These are phyloP conservation scores for Gossypium schwendimanii DNA, from an alignment of 441 rosid genomes.

Conservation along the genomic window DNA sequence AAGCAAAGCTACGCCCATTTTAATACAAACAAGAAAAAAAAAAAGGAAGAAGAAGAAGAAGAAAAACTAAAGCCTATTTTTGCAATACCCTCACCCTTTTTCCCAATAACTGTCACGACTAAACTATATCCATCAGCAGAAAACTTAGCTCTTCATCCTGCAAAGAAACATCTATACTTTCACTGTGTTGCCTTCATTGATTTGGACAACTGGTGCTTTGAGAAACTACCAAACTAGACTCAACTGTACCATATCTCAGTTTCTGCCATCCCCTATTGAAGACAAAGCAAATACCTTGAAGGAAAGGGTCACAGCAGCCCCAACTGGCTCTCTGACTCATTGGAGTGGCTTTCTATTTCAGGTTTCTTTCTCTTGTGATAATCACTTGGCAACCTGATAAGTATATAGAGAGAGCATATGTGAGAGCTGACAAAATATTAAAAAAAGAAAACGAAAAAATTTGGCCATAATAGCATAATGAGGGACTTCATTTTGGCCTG, in stretches of 20 bases:
- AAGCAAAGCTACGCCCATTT: background rate
- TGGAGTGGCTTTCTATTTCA: conserved; percentile 42
- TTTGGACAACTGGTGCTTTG: conserved; percentile 7
- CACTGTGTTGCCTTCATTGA: background rate
- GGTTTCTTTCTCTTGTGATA: conserved; percentile 44
- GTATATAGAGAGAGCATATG: background rate
- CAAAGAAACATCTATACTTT: conserved; percentile 18
- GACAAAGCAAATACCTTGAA: conserved; percentile 12
- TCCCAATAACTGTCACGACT: conserved; percentile 13
- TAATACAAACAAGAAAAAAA: background rate
- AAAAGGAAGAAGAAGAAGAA: background rate
- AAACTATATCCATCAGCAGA: conserved; percentile 15
- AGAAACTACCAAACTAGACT: conserved; percentile 21
- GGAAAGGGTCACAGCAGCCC: conserved; percentile 22
- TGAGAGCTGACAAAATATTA: background rate
- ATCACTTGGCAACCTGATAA: conserved; percentile 56
- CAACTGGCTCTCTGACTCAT: conserved; percentile 35
- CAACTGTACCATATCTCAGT: conserved; percentile 24
- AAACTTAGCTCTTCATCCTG: background rate
- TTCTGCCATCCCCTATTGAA: conserved; percentile 19
- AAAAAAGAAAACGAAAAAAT: no score
- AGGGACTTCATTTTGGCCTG: background rate
- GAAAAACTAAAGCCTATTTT: background rate
- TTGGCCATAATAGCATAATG: background rate
- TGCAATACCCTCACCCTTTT: conserved; percentile 3